Evolutionary conservation across 2,329 filamentous ascomycete species (phyloP), one percentile per base, ranked within the genome.

Genomic region (Calonectria pseudoreteaudii): DNA sequence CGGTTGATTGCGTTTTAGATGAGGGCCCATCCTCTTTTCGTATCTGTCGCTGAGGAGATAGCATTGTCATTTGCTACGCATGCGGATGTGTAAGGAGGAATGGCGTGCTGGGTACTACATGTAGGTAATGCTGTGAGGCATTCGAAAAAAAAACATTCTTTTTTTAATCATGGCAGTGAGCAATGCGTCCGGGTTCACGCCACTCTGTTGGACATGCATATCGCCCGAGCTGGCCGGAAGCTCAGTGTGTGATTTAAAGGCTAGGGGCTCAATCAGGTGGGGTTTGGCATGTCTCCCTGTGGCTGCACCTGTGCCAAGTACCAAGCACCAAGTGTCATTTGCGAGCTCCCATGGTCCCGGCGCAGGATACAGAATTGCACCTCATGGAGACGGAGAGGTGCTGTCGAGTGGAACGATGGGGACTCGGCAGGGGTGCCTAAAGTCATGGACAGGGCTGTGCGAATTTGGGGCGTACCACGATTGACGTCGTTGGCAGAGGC

Each of bases 391-490:
- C 20, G 13, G 34, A 50, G 47, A 53, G 26, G 11, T 28, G 38
- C 36, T 50, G 31, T 5, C 44, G 23, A 52, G 67, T 69, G 67
- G 67, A 69, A 69, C 53, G 67, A 69, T 60, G 66, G 28, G 56
- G 31, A 26, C 52, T 16, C n/a, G 26, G 26, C 65, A 56, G 64
- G 64, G 70, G 53, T 47, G 50, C 47, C 52, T 52, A 49, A 44
- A 44, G 41, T 34, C 36, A 70, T 41, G 44, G 38, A 71, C 28
- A 23, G 34, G 65, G 56, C 36, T 49, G 70, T 68, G 66, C 38
- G 66, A 68, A 72, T 53, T 66, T 62, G 41, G 56, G 20, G 20
- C 38, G 41, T 31, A 41, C 38, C 23, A 34, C 14, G 14, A 41
- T 56, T 68, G 56, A 68, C 70, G 66, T 68, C 36, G 56, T 52